Evolutionary conservation across 345 rosid species (phyloP), one percentile per base, ranked within the genome.

Genomic region (Ceriops zippeliana): DNA sequence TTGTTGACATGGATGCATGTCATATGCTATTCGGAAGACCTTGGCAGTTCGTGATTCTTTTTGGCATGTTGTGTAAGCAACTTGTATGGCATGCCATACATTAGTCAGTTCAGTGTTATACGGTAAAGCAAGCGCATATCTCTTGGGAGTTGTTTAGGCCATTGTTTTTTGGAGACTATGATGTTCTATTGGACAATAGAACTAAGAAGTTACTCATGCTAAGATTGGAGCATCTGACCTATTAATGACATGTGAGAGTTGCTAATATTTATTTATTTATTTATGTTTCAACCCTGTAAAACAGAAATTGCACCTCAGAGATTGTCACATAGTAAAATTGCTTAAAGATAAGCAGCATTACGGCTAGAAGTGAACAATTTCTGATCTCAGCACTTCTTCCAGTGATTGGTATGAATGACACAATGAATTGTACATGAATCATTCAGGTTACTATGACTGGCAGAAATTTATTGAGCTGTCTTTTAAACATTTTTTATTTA

Each of bases 381-480:
- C 60, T 53, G 24, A 6, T 53, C 63, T 58, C 11, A 32, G 60
- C 51, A 72, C 58, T 59, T 30, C 35, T 32, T 49, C 16, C 22
- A 24, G 17, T 20, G 20, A 34, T 24, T 22, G 52, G 42, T 21
- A 42, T 21, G 69, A 7, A 34, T 7, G 37, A 34, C 1, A 6
- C 4, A 22, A 58, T n/a, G 11, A 9, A 5, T 20, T 28, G 26
- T 42, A 13, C 49, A 31, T 7, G 47, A 27, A 35, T 0, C 20
- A 4, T 71, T 56, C 28, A 62, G 56, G 62, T 35, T 49, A 15
- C 35, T 38, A 30, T 22, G 52, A 61, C 26, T 54, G 30, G 7
- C 37, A 51, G 16, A 32, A 37, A 22, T 53, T 52, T 38, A 19
- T 52, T 35, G 60, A 70, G 52, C 22, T 21, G n/a, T 21, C 58